phyloP scores from a whole-genome alignment of 352 stramenopile genomes.

The Phytophthora syringae region DNA sequence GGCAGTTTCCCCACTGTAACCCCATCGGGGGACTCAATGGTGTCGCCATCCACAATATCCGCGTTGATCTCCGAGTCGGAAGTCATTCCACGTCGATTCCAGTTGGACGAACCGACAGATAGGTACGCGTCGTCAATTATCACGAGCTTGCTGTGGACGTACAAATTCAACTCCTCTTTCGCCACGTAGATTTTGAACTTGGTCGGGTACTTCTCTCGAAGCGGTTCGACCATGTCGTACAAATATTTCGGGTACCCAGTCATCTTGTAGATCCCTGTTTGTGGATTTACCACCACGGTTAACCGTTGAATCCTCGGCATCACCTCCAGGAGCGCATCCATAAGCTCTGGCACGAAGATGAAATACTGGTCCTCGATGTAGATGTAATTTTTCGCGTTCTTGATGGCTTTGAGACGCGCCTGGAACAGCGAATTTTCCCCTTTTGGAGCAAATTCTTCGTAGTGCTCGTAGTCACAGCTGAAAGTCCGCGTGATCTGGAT shows the following conservation, averaged over 20 bases:
- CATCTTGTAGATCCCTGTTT: constrained; percentile 23
- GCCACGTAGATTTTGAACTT: constrained; percentile 41
- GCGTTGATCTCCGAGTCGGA: constrained; percentile 58
- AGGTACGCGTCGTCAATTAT: constrained; percentile 69
- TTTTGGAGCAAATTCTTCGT: constrained; percentile 55
- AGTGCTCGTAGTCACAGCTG: constrained; percentile 56
- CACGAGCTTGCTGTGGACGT: constrained; percentile 58
- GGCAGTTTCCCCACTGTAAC: constrained; percentile 44
- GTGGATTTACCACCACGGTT: constrained; percentile 48
- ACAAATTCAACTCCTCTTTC: constrained; percentile 41
- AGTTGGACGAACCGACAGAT: constrained; percentile 61
- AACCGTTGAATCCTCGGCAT: constrained; percentile 50
- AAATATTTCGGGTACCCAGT: constrained; percentile 49
- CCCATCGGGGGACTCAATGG: constrained; percentile 20
- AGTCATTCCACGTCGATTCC: constrained; percentile 50
- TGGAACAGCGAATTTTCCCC: constrained; percentile 56
- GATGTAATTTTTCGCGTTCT: constrained; percentile 48
- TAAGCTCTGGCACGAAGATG: constrained; percentile 47
- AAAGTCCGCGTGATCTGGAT: constrained; percentile 69
- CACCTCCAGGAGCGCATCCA: constrained; percentile 45
- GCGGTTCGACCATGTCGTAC: constrained; percentile 54
- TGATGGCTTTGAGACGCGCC: constrained; percentile 44
- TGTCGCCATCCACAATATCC: constrained; percentile 49
- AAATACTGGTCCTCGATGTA: constrained; percentile 37
- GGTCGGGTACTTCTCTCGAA: constrained; percentile 29